Base-by-base conservation (phyloP, 2,329 filamentous ascomycete genomes). In the Fusarium kyushuense region DNA sequence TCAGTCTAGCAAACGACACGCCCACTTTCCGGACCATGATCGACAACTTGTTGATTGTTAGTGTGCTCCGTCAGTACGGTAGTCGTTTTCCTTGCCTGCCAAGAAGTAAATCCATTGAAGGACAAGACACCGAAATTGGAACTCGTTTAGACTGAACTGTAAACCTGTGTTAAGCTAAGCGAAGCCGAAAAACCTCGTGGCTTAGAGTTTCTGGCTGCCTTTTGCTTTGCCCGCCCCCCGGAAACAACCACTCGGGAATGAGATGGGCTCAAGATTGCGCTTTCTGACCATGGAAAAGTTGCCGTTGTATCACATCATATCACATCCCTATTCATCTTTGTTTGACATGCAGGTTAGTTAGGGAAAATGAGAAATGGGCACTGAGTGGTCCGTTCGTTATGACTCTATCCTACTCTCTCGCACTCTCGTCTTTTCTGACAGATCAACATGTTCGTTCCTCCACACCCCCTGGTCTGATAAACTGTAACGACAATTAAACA, bases 21-120 rank as follows among this genome's bases (percentile, higher is more conserved):
- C 55, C 67, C 68, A 67, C 65, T 54, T 53, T 43, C 62, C 70
- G 59, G 69, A 64, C 70, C 56, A 65, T 66, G 70, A 72, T 72
- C 70, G 70, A 54, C 70, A 53, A 32, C 36, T 41, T 38, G 49
- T 36, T 33, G 54, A 53, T 35, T 30, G 25, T 29, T 45, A 58
- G 38, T 45, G 35, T 19, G 35, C n/a, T 38, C 35, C n/a, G 35
- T 38, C 35, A 38, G n/a, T 38, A 38, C 12, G 35, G 35, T 38
- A 38, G 21, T 54, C 40, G 55, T 69, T 52, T 30, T 35, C 53
- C 49, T 46, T 32, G 29, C 23, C 21, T 33, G 51, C 38, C 55
- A 55, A 35, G 25, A 23, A 14, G 55, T 30, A 45, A 36, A 25
- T 51, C 47, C 23, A 13, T 51, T 38, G 23, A 51, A 17, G 33